Evolutionary conservation across 1,284 basidiomycete genomes (phyloP).

Genomic region (Cutaneotrichosporon daszewskae): DNA sequence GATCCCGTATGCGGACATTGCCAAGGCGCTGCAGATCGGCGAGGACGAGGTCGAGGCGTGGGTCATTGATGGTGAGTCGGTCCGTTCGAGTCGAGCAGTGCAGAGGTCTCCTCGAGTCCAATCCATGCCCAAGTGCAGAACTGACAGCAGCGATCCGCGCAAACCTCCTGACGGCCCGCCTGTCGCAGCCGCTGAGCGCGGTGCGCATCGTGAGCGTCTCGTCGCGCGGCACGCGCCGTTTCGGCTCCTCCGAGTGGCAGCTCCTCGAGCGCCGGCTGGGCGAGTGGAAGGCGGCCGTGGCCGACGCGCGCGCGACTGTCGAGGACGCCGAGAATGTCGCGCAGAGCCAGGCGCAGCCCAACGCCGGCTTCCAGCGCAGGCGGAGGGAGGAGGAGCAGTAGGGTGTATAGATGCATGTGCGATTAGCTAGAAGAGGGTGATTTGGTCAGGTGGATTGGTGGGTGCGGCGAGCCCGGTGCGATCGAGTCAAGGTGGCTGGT

Average conservation of each 20-base stretch:
- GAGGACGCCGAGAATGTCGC: conserved; percentile 44
- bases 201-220: conserved; percentile 72
- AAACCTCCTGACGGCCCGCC: conserved; percentile 72
- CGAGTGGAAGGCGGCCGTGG: conserved; percentile 62
- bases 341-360: conserved; percentile 27
- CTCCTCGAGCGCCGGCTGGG: conserved; percentile 68
- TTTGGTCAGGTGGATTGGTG: too few species aligned
- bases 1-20: conserved; percentile 68
- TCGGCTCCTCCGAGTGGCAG: conserved; percentile 76
- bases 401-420: too few species aligned
- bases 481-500: too few species aligned
- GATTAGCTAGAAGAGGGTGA: too few species aligned
- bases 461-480: too few species aligned
- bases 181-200: conserved; percentile 73
- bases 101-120: conserved; percentile 6
- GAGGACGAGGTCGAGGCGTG: conserved; percentile 73
- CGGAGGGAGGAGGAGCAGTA: too few species aligned
- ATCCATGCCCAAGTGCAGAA: neutral
- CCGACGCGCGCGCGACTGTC: conserved; percentile 38
- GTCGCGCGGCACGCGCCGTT: conserved; percentile 56
- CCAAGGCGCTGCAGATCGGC: conserved; percentile 63
- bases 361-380: neutral
- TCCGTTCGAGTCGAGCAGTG: neutral
- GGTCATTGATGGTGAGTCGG: conserved; percentile 74
- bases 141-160: conserved; percentile 68